Base-by-base conservation (phyloP, 2,329 filamentous ascomycete genomes). In the Phialocephala subalpina region DNA sequence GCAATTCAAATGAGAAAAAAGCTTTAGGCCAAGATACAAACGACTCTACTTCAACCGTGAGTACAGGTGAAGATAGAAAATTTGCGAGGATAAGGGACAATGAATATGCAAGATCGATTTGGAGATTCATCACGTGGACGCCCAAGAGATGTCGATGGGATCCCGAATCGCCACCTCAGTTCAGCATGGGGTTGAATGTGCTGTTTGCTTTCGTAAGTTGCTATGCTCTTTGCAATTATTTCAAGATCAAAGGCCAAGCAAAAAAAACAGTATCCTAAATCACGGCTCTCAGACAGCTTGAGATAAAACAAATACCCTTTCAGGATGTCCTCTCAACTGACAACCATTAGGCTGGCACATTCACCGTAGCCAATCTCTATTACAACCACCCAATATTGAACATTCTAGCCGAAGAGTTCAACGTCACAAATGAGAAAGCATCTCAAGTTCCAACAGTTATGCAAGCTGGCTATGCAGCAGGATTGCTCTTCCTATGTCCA, bases 301-400 rank as follows among this genome's bases (percentile, higher is more conserved):
- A 40, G 36, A 9, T 47, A 9, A 47, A 47, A n/a, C 42, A 9
- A n/a, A 47, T 7, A n/a, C 42, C 42, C 2, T 6, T 12, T 12
- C 20, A 8, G 20, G 14, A 49, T 12, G 6, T 49, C 45, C 22
- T n/a, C 3, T 53, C 16, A 40, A 45, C 33, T 58, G 29, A 47
- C 53, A 12, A 20, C 8, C 20, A n/a, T 11, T 47, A 87, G 85
- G 79, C 85, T 2, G 80, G 81, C 0, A 84, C 88, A 3, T 88
- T 93, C 70, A 92, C 90, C 0, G 92, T 94, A 7, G 92, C 92
- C 20, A 94, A 94, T 71, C 81, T 95, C 2, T 95, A 95, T 79
- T 94, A 95, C 78, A 92, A 86, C 66, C 92, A 94, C 73, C 91
- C 92, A 0, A 92, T 95, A 56, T 80, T 95, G 27, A 93, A 94